Evolutionary conservation across 768 basidiomycete species (phyloP), one percentile per base, ranked within the genome.

Genomic region (Lactarius hatsudake): DNA sequence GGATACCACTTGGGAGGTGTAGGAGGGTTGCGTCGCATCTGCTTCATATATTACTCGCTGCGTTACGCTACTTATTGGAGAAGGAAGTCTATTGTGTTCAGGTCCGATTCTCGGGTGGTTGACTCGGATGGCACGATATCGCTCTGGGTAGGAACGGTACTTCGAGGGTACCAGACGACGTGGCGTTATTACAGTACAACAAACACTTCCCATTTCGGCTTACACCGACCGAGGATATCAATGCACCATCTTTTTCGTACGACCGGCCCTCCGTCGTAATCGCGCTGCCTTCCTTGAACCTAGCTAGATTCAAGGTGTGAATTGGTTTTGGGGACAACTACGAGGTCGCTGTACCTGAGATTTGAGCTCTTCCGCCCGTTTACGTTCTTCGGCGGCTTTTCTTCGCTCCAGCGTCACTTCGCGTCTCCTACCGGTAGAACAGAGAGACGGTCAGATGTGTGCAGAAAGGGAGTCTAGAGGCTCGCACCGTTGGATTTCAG

Each of bases 161-260:
- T 53, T 28, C 26, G 51, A 26, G 51, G 51, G 23, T 26, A 51
- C 23, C 20, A 45, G 20, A n/a, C 18, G 45, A 12, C n/a, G 8
- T 23, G 10, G n/a, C 12, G 51, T 13, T 38, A 38, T 38, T 12
- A 38, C 36, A 38, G 13, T 12, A 38, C 36, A 38, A 38, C 12
- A 13, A 38, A 38, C 10, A 53, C 51, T 12, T 48, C 48, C 48
- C 12, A 51, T 51, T 20, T 51, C n/a, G 48, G 48, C 23, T 51
- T 23, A 28, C 55, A 56, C 32, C 32, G 30, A 6, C 32, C 32
- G 18, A 34, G 54, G 42, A 15, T n/a, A 62, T 85, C 75, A 93
- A 48, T 90, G 89, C 67, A 89, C 89, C 66, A 94, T 83, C 76
- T 92, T 93, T 76, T 92, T 94, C 51, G 85, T 86, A 42, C 90